Percentiles rank a stretch among this genome's conserved stretches.
These are phyloP conservation scores for Allodekkera sacchari DNA, from an alignment of 805 yeast species.

Conservation along the genomic window DNA sequence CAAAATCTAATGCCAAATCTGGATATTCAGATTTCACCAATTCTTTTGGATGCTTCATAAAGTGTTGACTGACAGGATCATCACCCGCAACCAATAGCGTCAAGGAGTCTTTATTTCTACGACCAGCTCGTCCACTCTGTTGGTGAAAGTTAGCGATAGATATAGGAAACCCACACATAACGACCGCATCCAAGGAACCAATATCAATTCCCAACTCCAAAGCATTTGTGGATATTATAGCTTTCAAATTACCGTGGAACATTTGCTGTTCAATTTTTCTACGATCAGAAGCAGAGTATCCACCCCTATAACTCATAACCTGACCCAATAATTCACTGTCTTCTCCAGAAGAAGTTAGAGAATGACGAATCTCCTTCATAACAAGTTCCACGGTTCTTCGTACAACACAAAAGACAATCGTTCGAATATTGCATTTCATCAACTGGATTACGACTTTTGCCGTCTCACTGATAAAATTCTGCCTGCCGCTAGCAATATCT, in stretches of 20 bases:
- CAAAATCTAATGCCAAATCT: conserved; percentile 52
- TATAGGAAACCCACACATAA: conserved; percentile 88
- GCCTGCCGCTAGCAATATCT: conserved; percentile 54
- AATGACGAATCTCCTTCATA: conserved; percentile 72
- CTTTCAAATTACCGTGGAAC: conserved; percentile 80
- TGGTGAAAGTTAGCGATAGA: conserved; percentile 85
- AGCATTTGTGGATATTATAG: conserved; percentile 92
- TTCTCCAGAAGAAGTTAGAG: conserved; percentile 36
- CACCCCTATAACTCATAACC: conserved; percentile 92
- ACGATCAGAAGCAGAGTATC: conserved; percentile 81
- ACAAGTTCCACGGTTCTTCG: conserved; percentile 79
- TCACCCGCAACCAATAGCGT: conserved; percentile 79
- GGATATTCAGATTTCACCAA: conserved; percentile 47
- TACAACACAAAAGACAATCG: conserved; percentile 85
- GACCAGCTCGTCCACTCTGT: conserved; percentile 96
- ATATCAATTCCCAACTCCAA: conserved; percentile 93
- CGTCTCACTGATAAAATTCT: conserved; percentile 64
- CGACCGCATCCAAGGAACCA: conserved; percentile 84
- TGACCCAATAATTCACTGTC: conserved; percentile 42
- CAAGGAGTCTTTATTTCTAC: conserved; percentile 77
- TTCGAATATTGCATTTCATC: conserved; percentile 55
- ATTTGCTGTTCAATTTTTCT: conserved; percentile 81
- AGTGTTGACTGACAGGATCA: conserved; percentile 81
- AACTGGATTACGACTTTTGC: conserved; percentile 66
- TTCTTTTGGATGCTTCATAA: conserved; percentile 58